Evolutionary conservation across 345 rosid genomes (phyloP).

Genomic region (Eutrema heterophyllum): DNA sequence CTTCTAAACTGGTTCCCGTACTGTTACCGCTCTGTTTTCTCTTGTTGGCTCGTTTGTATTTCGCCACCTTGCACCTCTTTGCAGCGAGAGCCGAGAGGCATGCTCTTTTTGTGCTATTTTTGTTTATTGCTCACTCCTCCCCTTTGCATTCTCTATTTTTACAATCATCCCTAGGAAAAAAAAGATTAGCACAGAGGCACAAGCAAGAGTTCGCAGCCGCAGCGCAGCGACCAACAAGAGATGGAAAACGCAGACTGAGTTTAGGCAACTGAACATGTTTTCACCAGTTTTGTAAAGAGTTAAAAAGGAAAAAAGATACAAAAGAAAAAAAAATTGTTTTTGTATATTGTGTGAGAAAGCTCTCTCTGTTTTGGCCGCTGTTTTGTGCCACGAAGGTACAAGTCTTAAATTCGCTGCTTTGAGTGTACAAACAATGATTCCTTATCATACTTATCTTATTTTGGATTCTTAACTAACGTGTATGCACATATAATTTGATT

Average conservation of each 20-base stretch:
- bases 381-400: neutral
- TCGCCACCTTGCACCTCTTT: too few relatives aligned
- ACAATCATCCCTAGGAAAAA: too few relatives aligned
- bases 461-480: too few relatives aligned
- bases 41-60: too few relatives aligned
- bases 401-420: neutral
- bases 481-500: too few relatives aligned
- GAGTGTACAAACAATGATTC: constrained; percentile 5
- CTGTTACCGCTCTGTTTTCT: too few relatives aligned
- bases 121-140: too few relatives aligned
- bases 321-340: neutral
- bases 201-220: constrained; percentile 25
- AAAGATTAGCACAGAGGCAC: too few relatives aligned
- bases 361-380: neutral
- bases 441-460: neutral
- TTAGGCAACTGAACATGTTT: constrained; percentile 39
- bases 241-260: constrained; percentile 56
- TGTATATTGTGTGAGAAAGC: constrained; percentile 5
- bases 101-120: too few relatives aligned
- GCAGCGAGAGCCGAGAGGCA: too few relatives aligned
- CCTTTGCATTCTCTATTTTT: too few relatives aligned
- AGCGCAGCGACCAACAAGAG: constrained; percentile 33
- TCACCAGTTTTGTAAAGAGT: neutral
- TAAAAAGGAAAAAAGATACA: neutral
- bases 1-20: too few relatives aligned